Base-by-base conservation (phyloP, 192 early-diverging fungal species). In the Diversispora eburnea region DNA sequence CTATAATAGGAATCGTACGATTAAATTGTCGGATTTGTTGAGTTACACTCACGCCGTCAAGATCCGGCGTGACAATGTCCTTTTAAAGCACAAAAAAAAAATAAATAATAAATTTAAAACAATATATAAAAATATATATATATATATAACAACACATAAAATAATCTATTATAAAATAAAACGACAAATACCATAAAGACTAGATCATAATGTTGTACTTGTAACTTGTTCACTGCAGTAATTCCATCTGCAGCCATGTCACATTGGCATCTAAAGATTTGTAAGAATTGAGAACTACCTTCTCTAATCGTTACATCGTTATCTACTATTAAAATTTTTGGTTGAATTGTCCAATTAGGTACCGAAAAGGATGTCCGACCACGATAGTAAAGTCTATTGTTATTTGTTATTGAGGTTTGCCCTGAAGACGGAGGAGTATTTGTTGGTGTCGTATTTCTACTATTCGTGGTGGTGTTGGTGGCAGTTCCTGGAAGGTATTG, bases 51-150 rank as follows among this genome's bases (percentile, higher is more conserved):
- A 91, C 79, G 19, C 90, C 91, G 69, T 91, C 86, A 48, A 92
- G 57, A 17, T 86, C 87, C 7, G 90, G 91, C 87, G 91, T 91
- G 51, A 88, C 81, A 56, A 91, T 89, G 70, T 92, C 89, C 85
- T 84, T 33, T 33, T 33, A 33, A 33, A 33, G 25, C 25, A 33
- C 2, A 33, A 79, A 20, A 73, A 9, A 39, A 22, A 8, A 56
- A 33, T 45, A 56, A 72, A 8, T 60, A 49, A 15, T 10, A 3
- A 42, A 33, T n/a, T n/a, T n/a, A n/a, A n/a, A n/a, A n/a, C n/a
- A n/a, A n/a, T n/a, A n/a, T n/a, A n/a, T n/a, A n/a, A n/a, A n/a
- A n/a, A n/a, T n/a, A n/a, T n/a, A n/a, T n/a, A n/a, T n/a, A n/a
- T 15, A 19, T 46, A 15, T 2, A 3, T 12, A 10, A 12, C 43